Evolutionary conservation across 2,329 filamentous ascomycete species (phyloP).

Genomic region (Coniosporium tulheliwenetii): DNA sequence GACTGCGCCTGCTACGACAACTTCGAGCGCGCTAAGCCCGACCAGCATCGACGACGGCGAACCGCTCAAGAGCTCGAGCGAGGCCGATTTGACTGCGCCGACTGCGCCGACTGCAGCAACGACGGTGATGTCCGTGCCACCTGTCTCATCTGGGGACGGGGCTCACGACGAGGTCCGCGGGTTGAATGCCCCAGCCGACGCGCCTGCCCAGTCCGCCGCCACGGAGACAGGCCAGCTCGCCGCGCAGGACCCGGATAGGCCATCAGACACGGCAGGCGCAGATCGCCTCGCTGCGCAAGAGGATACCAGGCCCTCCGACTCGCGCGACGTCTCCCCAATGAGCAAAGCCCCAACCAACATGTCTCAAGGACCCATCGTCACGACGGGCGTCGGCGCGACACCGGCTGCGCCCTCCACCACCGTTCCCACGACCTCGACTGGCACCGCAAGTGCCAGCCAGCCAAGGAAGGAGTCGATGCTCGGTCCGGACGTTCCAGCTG

Average conservation of each 20-base stretch:
- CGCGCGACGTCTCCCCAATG: slow-evolving; percentile 25
- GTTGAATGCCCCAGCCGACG: slow-evolving; percentile 20
- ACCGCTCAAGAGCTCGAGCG: slow-evolving; percentile 11
- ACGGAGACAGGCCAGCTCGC: slow-evolving; percentile 9
- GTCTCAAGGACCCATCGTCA: slow-evolving; percentile 22
- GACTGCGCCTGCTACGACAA: slow-evolving; percentile 11
- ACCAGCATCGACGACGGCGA: slow-evolving; percentile 3
- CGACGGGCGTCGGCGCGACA: slow-evolving; percentile 19
- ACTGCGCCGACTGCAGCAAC: background rate
- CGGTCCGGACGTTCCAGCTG: background rate
- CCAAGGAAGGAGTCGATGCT: slow-evolving; percentile 3
- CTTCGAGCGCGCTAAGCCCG: background rate
- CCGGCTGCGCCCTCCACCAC: slow-evolving; percentile 10
- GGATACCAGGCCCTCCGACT: slow-evolving; percentile 10
- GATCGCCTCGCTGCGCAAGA: slow-evolving; percentile 5
- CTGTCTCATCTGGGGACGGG: background rate
- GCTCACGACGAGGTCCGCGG: slow-evolving; percentile 1
- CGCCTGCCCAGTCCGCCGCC: slow-evolving; percentile 13
- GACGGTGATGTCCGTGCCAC: background rate
- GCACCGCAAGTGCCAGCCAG: no score
- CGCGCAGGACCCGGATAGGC: background rate
- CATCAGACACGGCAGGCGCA: slow-evolving; percentile 11
- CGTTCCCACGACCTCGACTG: slow-evolving; percentile 2
- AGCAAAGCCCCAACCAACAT: no score
- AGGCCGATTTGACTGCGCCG: background rate